Evolutionary conservation across 805 yeast species (phyloP), one percentile per base, ranked within the genome.

Genomic region (Candida verbasci): DNA sequence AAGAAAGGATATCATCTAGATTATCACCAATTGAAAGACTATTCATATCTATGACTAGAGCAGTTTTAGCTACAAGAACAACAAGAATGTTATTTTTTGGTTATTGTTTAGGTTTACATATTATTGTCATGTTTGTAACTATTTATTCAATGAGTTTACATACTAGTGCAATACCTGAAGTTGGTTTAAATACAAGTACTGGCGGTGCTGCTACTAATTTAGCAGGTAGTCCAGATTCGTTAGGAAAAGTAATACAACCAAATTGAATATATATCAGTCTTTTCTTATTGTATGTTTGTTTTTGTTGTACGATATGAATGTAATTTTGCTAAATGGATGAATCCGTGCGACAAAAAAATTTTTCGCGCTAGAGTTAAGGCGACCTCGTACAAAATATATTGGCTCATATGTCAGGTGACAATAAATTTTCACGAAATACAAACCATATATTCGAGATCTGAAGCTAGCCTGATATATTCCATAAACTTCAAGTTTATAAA

Each of bases 21-120:
- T 67, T 88, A 55, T 79, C 89, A 2, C 84, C 93, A 2, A 53
- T 84, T 39, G 97, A 93, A 48, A 70, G 94, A 41, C 59, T 85
- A n/a, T 83, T 82, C 45, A 76, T 80, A 41, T 76, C 80, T 39
- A 69, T 84, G 42, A 82, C 95, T 1, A 70, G 86, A 45, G 74
- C 84, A 0, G 74, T 88, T n/a, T 62, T 88, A 40, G 82, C 89
- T 12, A 86, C 86, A 35, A 71, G 82, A 45, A 60, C 78, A 11
- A 79, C 89, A 7, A 62, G 97, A 49, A 72, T 81, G 69, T 53
- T 83, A 29, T 86, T 87, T 56, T 69, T 86, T 31, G 65, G 68
- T 3, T 89, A 89, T 56, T 84, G 94, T 50, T 49, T 77, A 9
- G 83, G 84, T 5, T 61, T 91, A 41, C 97, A 89, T 58, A 64